These are phyloP conservation scores for Adansonia gregorii DNA, from an alignment of 441 rosid genomes.

Conservation along the genomic window DNA sequence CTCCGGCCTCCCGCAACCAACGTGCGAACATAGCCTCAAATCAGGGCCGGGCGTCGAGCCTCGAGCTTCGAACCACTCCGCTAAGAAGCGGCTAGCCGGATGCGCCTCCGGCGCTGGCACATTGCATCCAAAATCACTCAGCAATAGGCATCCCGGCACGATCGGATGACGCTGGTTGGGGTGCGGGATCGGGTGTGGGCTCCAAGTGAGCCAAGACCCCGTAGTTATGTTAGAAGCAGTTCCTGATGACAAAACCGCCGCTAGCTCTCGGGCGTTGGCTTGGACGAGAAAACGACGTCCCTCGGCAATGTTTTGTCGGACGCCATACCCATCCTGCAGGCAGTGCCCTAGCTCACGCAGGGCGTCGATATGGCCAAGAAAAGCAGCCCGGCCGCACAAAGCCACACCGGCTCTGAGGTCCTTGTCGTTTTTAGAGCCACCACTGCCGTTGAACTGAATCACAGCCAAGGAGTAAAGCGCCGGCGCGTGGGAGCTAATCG, in stretches of 20 bases:
- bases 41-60: constrained; percentile 53
- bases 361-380: constrained; percentile 81
- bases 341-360: constrained; percentile 94
- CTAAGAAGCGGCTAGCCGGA: constrained; percentile 67
- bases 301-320: constrained; percentile 73
- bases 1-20: constrained; percentile 86
- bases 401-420: constrained; percentile 91
- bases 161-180: constrained; percentile 31
- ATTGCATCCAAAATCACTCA: constrained; percentile 94
- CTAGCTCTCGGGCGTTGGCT: constrained; percentile 88
- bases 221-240: constrained; percentile 32
- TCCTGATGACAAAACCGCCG: constrained; percentile 56
- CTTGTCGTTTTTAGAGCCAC: constrained; percentile 82
- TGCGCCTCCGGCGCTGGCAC: constrained; percentile 87
- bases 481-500: constrained; percentile 83
- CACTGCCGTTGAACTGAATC: constrained; percentile 94
- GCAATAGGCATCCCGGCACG: constrained; percentile 60
- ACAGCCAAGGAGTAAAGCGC: constrained; percentile 81
- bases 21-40: constrained; percentile 76
- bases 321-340: constrained; percentile 91
- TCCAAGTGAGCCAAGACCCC: constrained; percentile 63
- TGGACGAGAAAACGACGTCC: constrained; percentile 86
- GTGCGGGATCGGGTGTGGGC: constrained; percentile 37
- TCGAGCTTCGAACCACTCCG: constrained; percentile 64
- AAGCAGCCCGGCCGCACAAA: constrained; percentile 84